phyloP scores from a whole-genome alignment of 805 yeast genomes.

The Kuraishia floccosa region DNA sequence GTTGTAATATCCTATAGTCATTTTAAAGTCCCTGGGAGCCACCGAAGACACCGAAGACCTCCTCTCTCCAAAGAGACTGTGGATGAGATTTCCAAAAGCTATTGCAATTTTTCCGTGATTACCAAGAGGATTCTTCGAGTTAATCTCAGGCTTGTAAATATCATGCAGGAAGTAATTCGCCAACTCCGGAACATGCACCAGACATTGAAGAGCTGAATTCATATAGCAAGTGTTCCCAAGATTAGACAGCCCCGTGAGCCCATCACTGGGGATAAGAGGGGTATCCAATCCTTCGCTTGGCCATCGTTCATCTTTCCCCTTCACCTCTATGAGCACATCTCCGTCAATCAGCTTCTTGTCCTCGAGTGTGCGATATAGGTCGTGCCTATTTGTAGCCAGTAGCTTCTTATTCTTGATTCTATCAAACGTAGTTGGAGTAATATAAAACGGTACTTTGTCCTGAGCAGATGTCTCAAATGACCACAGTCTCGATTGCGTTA shows the following conservation, averaged over 20 bases:
- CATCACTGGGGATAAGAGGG: conserved; percentile 18
- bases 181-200: conserved; percentile 77
- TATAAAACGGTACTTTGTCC: too few species aligned
- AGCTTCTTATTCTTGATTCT: background rate
- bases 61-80: conserved; percentile 35
- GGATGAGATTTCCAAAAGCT: conserved; percentile 62
- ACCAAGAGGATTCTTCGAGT: conserved; percentile 74
- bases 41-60: conserved; percentile 13
- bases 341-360: background rate
- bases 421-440: conserved; percentile 2
- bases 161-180: conserved; percentile 61
- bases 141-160: conserved; percentile 54
- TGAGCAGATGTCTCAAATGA: background rate
- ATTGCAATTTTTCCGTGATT: conserved; percentile 72
- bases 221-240: conserved; percentile 89
- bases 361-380: background rate
- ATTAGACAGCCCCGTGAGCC: conserved; percentile 55
- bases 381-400: background rate
- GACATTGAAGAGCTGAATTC: conserved; percentile 90
- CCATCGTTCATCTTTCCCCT: conserved; percentile 13
- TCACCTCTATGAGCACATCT: conserved; percentile 10
- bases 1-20: conserved; percentile 68
- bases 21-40: conserved; percentile 71
- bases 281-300: conserved; percentile 12
- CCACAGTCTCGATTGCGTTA: conserved; percentile 1